Conservation (phyloP, 148 eudicot genomes). For the Fagopyrum esculentum region DNA sequence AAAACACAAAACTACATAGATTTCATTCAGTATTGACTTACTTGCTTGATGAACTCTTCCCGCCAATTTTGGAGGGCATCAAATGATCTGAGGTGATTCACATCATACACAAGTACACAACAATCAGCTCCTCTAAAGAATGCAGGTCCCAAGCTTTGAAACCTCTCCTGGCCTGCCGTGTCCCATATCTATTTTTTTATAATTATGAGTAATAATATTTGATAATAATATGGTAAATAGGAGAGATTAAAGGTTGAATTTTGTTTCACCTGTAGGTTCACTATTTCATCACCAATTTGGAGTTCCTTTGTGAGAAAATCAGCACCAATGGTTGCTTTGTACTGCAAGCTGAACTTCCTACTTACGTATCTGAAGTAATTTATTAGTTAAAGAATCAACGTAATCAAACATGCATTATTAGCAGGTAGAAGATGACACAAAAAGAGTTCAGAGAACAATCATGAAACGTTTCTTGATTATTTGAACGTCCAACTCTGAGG, state of each 20-base stretch:
- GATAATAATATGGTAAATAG: background rate
- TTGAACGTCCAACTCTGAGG: background rate
- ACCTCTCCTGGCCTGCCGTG: slow-evolving; percentile 69
- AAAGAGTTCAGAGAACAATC: background rate
- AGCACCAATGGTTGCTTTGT: slow-evolving; percentile 83
- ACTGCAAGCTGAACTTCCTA: slow-evolving; percentile 56
- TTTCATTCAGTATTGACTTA: background rate
- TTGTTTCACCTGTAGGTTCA: slow-evolving; percentile 51
- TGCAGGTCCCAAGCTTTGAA: slow-evolving; percentile 50
- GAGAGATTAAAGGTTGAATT: background rate
- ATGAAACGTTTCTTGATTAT: background rate
- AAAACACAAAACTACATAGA: background rate
- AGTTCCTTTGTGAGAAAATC: slow-evolving; percentile 68
- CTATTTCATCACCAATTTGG: slow-evolving; percentile 42
- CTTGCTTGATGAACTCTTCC: slow-evolving; percentile 38
- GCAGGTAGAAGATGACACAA: too few species aligned
- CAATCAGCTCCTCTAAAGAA: slow-evolving; percentile 62
- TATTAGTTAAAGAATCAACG: background rate
- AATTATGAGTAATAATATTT: background rate
- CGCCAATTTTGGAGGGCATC: slow-evolving; percentile 52
- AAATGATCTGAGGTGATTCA: slow-evolving; percentile 34
- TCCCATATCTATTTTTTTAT: slow-evolving; percentile 43
- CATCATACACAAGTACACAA: slow-evolving; percentile 54
- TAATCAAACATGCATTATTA: too few species aligned
- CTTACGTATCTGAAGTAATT: slow-evolving; percentile 41